These are phyloP conservation scores for Pyracantha coccinea DNA, from an alignment of 331 rosid genomes.

Conservation along the genomic window DNA sequence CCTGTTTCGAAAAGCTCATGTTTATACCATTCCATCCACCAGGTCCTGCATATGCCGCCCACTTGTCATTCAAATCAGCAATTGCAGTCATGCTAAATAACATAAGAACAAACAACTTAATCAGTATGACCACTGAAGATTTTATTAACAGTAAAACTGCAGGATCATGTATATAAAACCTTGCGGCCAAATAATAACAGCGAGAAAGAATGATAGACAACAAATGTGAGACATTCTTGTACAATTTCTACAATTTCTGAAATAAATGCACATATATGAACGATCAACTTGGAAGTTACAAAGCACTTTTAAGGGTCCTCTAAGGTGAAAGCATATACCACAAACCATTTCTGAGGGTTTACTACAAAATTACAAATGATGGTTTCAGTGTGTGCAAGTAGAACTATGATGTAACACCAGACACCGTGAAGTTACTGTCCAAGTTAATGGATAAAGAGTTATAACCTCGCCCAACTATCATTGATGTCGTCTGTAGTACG, in stretches of 20 bases:
- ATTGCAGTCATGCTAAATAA: constrained; percentile 76
- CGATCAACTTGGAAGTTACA: background rate
- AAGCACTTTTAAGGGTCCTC: background rate
- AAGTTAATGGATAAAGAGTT: constrained; percentile 16
- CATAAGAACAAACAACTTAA: constrained; percentile 15
- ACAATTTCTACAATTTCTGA: background rate
- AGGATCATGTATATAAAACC: background rate
- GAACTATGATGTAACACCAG: constrained; percentile 6
- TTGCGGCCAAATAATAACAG: background rate
- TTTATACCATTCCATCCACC: constrained; percentile 98
- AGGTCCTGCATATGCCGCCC: constrained; percentile 99
- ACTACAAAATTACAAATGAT: background rate
- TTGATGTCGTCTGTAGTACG: constrained; percentile 91
- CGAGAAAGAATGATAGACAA: background rate
- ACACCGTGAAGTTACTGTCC: constrained; percentile 2
- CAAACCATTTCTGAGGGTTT: background rate
- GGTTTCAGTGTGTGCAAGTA: constrained; percentile 1
- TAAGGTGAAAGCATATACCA: background rate
- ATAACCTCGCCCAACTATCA: constrained; percentile 92
- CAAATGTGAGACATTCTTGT: background rate
- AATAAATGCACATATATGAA: background rate
- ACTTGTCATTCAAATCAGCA: constrained; percentile 86
- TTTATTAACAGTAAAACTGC: background rate
- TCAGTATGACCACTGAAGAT: background rate
- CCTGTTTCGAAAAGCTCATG: constrained; percentile 6